Evolutionary conservation across 1,284 basidiomycete genomes (phyloP).

Genomic region (Wallemia hederae): DNA sequence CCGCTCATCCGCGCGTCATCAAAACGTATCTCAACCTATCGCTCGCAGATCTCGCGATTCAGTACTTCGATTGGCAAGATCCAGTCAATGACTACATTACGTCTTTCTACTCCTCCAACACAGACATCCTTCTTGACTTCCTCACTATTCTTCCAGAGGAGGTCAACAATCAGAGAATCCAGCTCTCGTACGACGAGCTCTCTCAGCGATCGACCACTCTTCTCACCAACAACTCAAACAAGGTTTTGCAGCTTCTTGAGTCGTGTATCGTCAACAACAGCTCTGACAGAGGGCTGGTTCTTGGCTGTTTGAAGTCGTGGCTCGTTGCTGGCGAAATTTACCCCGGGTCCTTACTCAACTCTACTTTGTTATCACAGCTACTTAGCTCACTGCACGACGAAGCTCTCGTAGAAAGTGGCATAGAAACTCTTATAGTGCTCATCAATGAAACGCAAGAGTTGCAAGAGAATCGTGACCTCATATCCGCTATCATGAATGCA

Average conservation of each 20-base stretch:
- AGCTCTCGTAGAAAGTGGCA: slow-evolving; percentile 58
- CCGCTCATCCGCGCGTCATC: slow-evolving; percentile 55
- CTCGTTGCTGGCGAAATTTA: slow-evolving; percentile 15
- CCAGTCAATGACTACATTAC: slow-evolving; percentile 58
- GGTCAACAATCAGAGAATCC: slow-evolving; percentile 60
- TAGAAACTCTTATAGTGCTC: slow-evolving; percentile 72
- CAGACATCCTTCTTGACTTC: slow-evolving; percentile 56
- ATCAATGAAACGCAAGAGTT: slow-evolving; percentile 97
- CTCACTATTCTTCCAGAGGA: slow-evolving; percentile 79
- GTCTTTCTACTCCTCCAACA: slow-evolving; percentile 52
- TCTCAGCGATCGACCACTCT: slow-evolving; percentile 18
- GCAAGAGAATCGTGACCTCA: slow-evolving; percentile 26
- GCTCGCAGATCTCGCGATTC: slow-evolving; percentile 64
- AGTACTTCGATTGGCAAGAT: slow-evolving; percentile 65
- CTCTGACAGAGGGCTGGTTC: slow-evolving; percentile 12
- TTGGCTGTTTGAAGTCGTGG: slow-evolving; percentile 14
- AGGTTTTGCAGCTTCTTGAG: not conserved
- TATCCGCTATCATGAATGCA: not conserved
- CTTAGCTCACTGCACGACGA: slow-evolving; percentile 22
- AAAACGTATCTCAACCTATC: slow-evolving; percentile 72
- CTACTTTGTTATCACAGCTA: slow-evolving; percentile 2
- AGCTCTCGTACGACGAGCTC: slow-evolving; percentile 59
- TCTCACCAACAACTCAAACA: not conserved
- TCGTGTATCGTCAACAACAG: slow-evolving; percentile 9
- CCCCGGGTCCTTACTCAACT: slow-evolving; percentile 11